Evolutionary conservation across 148 eudicot species (phyloP), one percentile per base, ranked within the genome.

Genomic region (Beta vulgaris): DNA sequence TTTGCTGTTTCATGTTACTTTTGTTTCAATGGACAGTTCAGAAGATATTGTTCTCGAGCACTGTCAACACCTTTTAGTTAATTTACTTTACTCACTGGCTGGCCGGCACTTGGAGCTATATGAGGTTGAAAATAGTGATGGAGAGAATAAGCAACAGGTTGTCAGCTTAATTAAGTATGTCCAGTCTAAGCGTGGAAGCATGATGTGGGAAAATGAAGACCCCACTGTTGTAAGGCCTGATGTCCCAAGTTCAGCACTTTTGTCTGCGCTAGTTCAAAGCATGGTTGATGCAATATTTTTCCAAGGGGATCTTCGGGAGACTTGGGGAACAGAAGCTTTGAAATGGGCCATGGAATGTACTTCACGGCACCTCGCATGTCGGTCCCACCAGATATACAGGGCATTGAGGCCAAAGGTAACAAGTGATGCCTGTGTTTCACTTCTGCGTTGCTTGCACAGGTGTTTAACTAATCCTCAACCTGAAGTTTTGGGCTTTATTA

Each of bases 321-420:
- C 94, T 23, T 95, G 99, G 99, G 99, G 99, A 70, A 83, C 87
- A 1, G 98, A 95, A 80, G 97, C 99, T 12, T 85, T 95, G 74
- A 95, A 91, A 78, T 95, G 99, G 99, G 99, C 99, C 18, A 95
- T 95, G 99, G 99, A 95, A 77, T 95, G 99, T 79, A 95, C 99
- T 32, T 95, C 99, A 34, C 86, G 97, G 69, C 99, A 95, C 81
- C 97, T 95, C 31, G 96, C 99, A 4, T 95, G 99, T 77, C 91
- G 99, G 37, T 95, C 99, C 34, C 99, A 95, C 85, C 99, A 95
- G 77, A 92, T 95, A 72, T 95, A 95, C 69, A 97, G 99, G 26
- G 97, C 99, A 21, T 69, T 95, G 53, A 82, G 94, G 76, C 99
- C 99, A 48, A 93, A 79, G 72, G 98, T 95, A 73, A 92, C 98